phyloP scores from a whole-genome alignment of 2,329 filamentous ascomycete genomes.

The Penicillium rolfsii region DNA sequence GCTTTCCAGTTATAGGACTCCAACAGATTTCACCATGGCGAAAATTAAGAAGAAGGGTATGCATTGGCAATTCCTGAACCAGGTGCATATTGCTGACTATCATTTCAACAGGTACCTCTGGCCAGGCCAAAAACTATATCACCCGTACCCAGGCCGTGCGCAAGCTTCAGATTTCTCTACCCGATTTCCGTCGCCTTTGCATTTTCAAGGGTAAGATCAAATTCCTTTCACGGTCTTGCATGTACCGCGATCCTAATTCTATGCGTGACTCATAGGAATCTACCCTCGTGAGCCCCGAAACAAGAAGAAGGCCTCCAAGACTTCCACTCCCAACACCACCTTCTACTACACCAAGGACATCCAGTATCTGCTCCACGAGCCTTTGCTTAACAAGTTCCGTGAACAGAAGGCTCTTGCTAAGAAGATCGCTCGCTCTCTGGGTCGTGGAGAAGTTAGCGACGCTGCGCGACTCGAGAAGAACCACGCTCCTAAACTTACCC shows the following conservation, averaged over 20 bases:
- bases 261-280: constrained; percentile 61
- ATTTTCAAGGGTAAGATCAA: constrained; percentile 81
- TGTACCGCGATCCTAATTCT: constrained; percentile 21
- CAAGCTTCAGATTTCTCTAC: constrained; percentile 95
- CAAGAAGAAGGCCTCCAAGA: constrained; percentile 95
- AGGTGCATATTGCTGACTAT: constrained; percentile 23
- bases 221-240: neutral
- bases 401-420: constrained; percentile 96
- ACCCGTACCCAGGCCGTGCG: constrained; percentile 95
- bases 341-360: constrained; percentile 95
- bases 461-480: constrained; percentile 89
- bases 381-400: constrained; percentile 89
- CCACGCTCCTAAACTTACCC: constrained; percentile 82
- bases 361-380: constrained; percentile 96
- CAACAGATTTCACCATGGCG: constrained; percentile 57
- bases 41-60: constrained; percentile 87
- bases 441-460: constrained; percentile 86
- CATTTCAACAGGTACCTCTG: constrained; percentile 66
- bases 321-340: constrained; percentile 85
- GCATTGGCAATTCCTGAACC: constrained; percentile 11
- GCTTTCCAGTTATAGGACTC: constrained; percentile 17
- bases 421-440: constrained; percentile 92
- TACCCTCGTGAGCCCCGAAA: constrained; percentile 96
- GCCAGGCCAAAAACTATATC: constrained; percentile 97
- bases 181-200: constrained; percentile 96